phyloP scores from a whole-genome alignment of 305 asterid genomes.

The Fraxinus baroniana region DNA sequence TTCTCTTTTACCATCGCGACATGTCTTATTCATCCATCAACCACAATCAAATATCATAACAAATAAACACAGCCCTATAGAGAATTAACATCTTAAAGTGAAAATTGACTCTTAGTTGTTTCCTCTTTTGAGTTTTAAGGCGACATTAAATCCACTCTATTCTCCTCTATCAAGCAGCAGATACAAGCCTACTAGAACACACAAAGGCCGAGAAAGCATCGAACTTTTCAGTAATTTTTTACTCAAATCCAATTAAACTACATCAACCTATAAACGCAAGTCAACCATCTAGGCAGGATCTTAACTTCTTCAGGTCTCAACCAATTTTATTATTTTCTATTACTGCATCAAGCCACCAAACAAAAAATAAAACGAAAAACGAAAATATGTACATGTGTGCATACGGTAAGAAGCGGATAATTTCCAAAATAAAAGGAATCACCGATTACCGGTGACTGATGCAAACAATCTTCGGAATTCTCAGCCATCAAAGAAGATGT shows the following conservation, averaged over 20 bases:
- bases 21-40: background rate
- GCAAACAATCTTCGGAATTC: slow-evolving; percentile 33
- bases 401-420: background rate
- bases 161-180: background rate
- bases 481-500: slow-evolving; percentile 46
- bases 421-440: background rate
- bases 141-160: background rate
- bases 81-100: background rate
- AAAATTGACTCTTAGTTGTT: background rate
- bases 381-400: background rate
- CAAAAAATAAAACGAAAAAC: background rate
- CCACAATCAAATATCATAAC: slow-evolving; percentile 7
- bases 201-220: background rate
- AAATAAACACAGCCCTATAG: background rate
- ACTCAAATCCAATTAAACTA: background rate
- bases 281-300: background rate
- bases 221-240: background rate
- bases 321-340: background rate
- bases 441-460: slow-evolving; percentile 30
- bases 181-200: background rate
- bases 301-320: background rate
- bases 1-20: background rate
- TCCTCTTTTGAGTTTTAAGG: background rate
- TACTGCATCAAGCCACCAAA: background rate
- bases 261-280: background rate